Base-by-base conservation (phyloP, 129 eudicot genomes). In the Lactuca sativa region DNA sequence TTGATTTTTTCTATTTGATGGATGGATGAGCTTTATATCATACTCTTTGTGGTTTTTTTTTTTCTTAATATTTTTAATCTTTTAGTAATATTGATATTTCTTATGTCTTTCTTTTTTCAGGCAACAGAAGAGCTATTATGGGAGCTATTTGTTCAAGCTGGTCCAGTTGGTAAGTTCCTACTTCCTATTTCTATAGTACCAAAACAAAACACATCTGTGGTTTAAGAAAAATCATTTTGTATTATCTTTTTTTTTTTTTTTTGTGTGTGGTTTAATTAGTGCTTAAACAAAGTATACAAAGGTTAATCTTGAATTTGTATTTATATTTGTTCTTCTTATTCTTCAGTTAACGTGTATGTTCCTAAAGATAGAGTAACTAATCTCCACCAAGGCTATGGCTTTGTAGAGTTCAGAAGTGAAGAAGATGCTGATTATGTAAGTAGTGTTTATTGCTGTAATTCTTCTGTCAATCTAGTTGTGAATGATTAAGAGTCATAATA, bases 341-440 rank as follows among this genome's bases (percentile, higher is more conserved):
- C 34, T 66, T 6, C 81, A 93, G 99, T 95, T 30, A 95, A 95
- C 66, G 99, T 93, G 44, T 93, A 93, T 81, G 99, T 93, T 56
- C 99, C 99, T 40, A 93, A 93, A 82, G 99, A 95, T 83, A 83
- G 99, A 83, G 99, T 93, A 53, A 93, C 98, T 52, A 87, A 87
- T 78, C 95, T 92, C 58, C 99, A 95, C 74, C 99, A 95, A 81
- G 97, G 99, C 36, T 95, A 95, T 82, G 99, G 97, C 17, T 95
- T 95, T 85, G 99, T 95, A 32, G 99, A 95, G 63, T 95, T 95
- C 38, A 84, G 97, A 62, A 95, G 99, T 68, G 99, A 95, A 82
- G 99, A 95, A 82, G 99, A 95, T 82, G 99, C 99, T 58, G 99
- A 95, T 71, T 95, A 95, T 77, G 99, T 93, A 85, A 74, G 87